Evolutionary conservation across 2,329 filamentous ascomycete species (phyloP), one percentile per base, ranked within the genome.

Genomic region (Diaporthe longicolla): DNA sequence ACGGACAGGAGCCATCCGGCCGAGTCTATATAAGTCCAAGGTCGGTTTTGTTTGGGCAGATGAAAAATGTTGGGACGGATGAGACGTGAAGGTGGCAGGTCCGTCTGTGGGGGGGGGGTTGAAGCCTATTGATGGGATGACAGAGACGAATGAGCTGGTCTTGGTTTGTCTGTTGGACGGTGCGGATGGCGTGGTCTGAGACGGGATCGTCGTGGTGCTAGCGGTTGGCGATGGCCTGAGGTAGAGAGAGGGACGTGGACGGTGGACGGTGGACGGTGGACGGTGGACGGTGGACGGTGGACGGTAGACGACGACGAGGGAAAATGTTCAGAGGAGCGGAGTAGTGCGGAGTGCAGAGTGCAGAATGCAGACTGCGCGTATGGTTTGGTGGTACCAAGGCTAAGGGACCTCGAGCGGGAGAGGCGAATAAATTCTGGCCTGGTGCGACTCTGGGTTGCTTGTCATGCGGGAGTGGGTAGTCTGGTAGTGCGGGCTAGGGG

Each of bases 11-110:
- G 73, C 65, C 66, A 75, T 76, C 50, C 69, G 70, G 29, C 21
- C 45, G 61, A 71, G 70, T 71, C 70, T 71, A 71, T 71, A 71
- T 55, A 32, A 43, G 32, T 29, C 57, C 70, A 77, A 77, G 76
- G 68, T 57, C 32, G 17, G 29, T 24, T 54, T n/a, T 71, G 52
- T 45, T 50, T 59, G 63, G 69, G 54, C 74, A 68, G 70, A 52
- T 19, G 43, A 21, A 61, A 48, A 68, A 32, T 68, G 70, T 59
- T 73, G 75, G 72, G 70, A 68, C 50, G 59, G 55, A 66, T 40
- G 57, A 40, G 69, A 59, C 55, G 55, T 37, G 48, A 24, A 15
- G 43, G 35, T 71, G 55, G 69, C 45, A 71, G 55, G 43, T 37
- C 21, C n/a, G 63, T 54, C 48, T 52, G 48, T 54, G 63, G 48